Evolutionary conservation across 495 filamentous ascomycete species (phyloP), one percentile per base, ranked within the genome.

Genomic region (Aspergillus incahuasiensis): DNA sequence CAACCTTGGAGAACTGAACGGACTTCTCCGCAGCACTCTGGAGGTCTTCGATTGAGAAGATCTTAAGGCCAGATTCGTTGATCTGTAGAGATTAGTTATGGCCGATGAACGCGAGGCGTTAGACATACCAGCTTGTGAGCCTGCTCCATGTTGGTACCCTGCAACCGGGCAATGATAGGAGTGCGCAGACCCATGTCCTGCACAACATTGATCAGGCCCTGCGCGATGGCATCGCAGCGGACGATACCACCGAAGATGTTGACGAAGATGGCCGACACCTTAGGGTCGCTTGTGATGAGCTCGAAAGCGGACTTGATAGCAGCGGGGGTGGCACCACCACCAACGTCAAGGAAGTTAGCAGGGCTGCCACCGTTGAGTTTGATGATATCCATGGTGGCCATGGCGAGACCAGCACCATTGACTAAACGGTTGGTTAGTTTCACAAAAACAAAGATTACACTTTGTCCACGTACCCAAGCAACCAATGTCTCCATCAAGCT

Each of bases 301-400:
- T 94, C 90, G 71, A 98, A 98, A 55, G 94, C 94, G 74, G 90
- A 85, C 80, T 92, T 90, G 78, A 98, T 98, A 58, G 94, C 94
- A 63, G 90, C 87, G 12, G 92, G 90, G 52, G 94, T 98, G 58
- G 94, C 94, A 78, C 94, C 94, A 70, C 94, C 94, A 61, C 94
- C 94, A 59, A 97, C 95, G 69, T 98, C 94, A 56, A 98, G 82
- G 87, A 98, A 98, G 82, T 98, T 98, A 55, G 94, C 94, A 50
- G 94, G 94, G 66, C 81, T 80, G 49, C 94, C 94, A 66, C 94
- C 94, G 78, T 98, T 98, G 24, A 98, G 84, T 82, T 98, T 98
- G 82, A 98, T 98, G 76, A 98, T 97, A 74, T 98, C 94, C 94
- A 98, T 98, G 63, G 94, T 98, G 52, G 94, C 94, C 94, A 98